Conservation (phyloP, 495 filamentous ascomycete genomes). For the Podospora australis region DNA sequence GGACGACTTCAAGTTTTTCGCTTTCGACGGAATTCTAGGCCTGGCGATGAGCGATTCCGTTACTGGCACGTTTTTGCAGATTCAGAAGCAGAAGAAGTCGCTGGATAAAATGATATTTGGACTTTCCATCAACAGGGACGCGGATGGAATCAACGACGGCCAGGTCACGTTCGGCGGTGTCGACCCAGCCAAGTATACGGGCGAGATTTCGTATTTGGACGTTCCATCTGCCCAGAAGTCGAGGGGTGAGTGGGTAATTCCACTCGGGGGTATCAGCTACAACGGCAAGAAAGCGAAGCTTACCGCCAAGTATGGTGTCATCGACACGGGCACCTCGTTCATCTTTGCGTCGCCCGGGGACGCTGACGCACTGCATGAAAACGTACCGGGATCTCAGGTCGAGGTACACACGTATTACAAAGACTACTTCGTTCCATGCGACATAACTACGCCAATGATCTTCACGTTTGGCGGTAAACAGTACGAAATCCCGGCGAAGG, state of each 20-base stretch:
- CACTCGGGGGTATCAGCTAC: constrained; percentile 55
- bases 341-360: constrained; percentile 61
- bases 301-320: constrained; percentile 51
- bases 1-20: constrained; percentile 63
- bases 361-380: constrained; percentile 55
- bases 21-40: constrained; percentile 83
- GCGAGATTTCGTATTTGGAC: constrained; percentile 56
- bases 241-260: constrained; percentile 58
- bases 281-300: constrained; percentile 49
- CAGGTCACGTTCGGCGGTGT: constrained; percentile 69
- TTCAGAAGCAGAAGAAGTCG: constrained; percentile 48
- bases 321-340: constrained; percentile 79
- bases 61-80: constrained; percentile 57
- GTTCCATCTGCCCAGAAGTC: constrained; percentile 28
- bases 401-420: constrained; percentile 32
- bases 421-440: constrained; percentile 64
- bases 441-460: constrained; percentile 41
- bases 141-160: constrained; percentile 61
- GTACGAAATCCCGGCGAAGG: constrained; percentile 59
- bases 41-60: constrained; percentile 50
- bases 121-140: constrained; percentile 56
- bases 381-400: constrained; percentile 52
- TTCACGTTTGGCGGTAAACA: constrained; percentile 41
- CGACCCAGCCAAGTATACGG: constrained; percentile 58
- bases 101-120: constrained; percentile 61